Conservation (phyloP, 1,139 yeast genomes). For the Taiozyma sp. region DNA sequence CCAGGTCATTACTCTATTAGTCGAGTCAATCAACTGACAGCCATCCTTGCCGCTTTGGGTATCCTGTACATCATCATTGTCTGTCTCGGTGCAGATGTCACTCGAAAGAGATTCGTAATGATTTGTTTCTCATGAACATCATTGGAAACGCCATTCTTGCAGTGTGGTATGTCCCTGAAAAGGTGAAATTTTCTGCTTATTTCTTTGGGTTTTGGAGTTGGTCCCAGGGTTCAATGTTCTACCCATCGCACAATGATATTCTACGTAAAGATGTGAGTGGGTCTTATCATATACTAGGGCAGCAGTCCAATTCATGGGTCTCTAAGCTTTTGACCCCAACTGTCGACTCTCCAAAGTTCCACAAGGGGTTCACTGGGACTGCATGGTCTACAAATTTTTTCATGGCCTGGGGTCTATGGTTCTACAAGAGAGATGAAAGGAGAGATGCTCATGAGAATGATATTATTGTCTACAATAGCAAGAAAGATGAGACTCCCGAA, state of each 20-base stretch:
- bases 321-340: conserved; percentile 49
- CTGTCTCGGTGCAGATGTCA: conserved; percentile 24
- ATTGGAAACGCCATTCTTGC: conserved; percentile 38
- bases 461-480: conserved; percentile 30
- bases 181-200: conserved; percentile 32
- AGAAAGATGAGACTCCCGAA: conserved; percentile 14
- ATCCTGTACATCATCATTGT: conserved; percentile 29
- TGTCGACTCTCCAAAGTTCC: conserved; percentile 46
- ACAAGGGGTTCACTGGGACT: conserved; percentile 39
- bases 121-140: conserved; percentile 36
- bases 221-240: conserved; percentile 31
- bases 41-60: conserved; percentile 32
- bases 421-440: conserved; percentile 44
- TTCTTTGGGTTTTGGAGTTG: conserved; percentile 31
- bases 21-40: conserved; percentile 29
- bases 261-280: conserved; percentile 32
- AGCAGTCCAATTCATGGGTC: conserved; percentile 32
- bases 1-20: conserved; percentile 26
- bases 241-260: conserved; percentile 32
- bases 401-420: conserved; percentile 31
- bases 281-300: conserved; percentile 30
- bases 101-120: conserved; percentile 30
- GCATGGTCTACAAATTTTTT: conserved; percentile 5
- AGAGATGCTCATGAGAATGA: conserved; percentile 41
- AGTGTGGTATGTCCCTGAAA: conserved; percentile 34